These are phyloP conservation scores for Cucurbita moschata DNA, from an alignment of 306 rosid species.

Conservation along the genomic window DNA sequence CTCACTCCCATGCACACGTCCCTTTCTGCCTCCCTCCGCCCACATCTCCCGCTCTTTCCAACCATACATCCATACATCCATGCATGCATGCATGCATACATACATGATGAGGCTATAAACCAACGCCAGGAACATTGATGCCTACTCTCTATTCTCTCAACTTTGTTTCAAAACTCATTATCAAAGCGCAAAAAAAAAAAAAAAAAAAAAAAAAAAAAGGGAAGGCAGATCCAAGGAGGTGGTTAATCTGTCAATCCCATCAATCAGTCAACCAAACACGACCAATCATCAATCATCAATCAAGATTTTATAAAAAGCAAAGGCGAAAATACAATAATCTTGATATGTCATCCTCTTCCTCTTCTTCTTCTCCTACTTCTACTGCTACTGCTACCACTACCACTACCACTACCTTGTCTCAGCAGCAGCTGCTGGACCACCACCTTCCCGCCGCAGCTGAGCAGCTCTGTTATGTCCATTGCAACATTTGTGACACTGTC, in stretches of 20 bases:
- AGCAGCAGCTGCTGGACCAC: constrained; percentile 47
- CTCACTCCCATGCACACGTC: constrained; percentile 99
- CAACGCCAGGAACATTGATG: background rate
- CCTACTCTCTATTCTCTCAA: background rate
- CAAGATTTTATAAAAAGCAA: constrained; percentile 15
- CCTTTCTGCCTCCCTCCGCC: constrained; percentile 98
- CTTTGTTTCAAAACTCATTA: constrained; percentile 61
- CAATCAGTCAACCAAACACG: constrained; percentile 71
- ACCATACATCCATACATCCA: background rate
- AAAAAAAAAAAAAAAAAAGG: background rate
- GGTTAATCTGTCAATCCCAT: constrained; percentile 90
- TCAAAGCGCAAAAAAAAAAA: constrained; percentile 13
- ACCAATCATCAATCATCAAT: constrained; percentile 74
- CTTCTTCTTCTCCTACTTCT: constrained; percentile 28
- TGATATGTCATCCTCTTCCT: constrained; percentile 69
- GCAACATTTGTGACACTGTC: constrained; percentile 90
- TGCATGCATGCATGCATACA: background rate
- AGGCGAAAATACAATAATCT: constrained; percentile 15
- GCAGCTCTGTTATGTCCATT: constrained; percentile 96
- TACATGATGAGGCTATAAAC: constrained; percentile 4
- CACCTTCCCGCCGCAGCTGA: constrained; percentile 80
- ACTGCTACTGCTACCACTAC: background rate
- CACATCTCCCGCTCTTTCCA: constrained; percentile 70
- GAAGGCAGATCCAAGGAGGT: constrained; percentile 91
- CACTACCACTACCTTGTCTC: background rate